These are phyloP conservation scores for Colletotrichum ledebouriae DNA, from an alignment of 2,329 filamentous ascomycete species.

Conservation along the genomic window DNA sequence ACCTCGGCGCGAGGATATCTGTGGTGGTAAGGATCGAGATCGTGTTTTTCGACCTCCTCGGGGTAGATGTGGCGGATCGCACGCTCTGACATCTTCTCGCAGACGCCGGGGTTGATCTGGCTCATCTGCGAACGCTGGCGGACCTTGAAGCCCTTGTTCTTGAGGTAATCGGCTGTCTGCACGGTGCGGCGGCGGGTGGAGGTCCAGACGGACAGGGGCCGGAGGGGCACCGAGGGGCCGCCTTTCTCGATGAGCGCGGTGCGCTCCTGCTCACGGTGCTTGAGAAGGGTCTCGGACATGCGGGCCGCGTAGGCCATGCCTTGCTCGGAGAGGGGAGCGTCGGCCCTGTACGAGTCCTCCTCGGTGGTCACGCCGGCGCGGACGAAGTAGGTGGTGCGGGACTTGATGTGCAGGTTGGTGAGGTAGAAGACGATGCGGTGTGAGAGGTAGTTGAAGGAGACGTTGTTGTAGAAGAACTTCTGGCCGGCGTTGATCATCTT, in stretches of 20 bases:
- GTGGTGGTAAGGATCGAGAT: conserved; percentile 95
- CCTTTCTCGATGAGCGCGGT: conserved; percentile 76
- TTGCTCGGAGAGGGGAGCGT: conserved; percentile 85
- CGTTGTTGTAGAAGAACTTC: conserved; percentile 95
- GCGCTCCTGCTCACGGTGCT: conserved; percentile 86
- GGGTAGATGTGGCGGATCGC: conserved; percentile 86
- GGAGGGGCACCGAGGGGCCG: conserved; percentile 76
- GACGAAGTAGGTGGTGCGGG: conserved; percentile 92
- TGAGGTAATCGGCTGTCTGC: conserved; percentile 88
- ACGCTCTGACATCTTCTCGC: conserved; percentile 90
- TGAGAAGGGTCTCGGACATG: conserved; percentile 86
- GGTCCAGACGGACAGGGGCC: conserved; percentile 92
- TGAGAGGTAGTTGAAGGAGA: conserved; percentile 95
- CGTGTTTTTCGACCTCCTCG: conserved; percentile 92
- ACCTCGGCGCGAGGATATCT: conserved; percentile 95
- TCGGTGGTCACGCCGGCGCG: conserved; percentile 88
- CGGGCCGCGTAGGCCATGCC: conserved; percentile 85
- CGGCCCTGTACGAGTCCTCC: conserved; percentile 91
- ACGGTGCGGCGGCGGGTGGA: conserved; percentile 91
- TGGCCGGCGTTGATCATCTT: conserved; percentile 99
- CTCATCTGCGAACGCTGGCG: conserved; percentile 96
- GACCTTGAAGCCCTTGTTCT: conserved; percentile 84
- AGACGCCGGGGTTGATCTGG: conserved; percentile 95
- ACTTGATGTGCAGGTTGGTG: conserved; percentile 97
- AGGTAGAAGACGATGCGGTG: conserved; percentile 99